Evolutionary conservation across 2,329 filamentous ascomycete genomes (phyloP), one percentile per base, ranked within the genome.

Genomic region (Chrysosporium keratinophilum): DNA sequence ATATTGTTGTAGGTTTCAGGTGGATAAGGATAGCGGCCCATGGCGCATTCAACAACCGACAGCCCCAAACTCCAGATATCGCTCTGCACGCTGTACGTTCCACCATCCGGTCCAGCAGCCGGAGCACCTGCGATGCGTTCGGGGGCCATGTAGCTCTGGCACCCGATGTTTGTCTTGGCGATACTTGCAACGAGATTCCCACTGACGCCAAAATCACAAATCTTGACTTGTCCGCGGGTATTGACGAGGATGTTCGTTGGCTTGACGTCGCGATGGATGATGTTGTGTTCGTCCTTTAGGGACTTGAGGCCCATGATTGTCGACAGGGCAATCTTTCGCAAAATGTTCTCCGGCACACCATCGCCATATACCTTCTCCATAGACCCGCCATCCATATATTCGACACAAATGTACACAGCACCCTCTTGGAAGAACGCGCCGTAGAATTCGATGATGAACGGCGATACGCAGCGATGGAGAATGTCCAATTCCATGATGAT

Each of bases 371-470:
- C 74, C 69, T 96, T 96, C 76, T 98, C 93, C 65, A 97, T 90
- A 37, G 90, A 97, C 6, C 93, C 93, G 45, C 93, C 93, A 66
- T 98, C 90, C 93, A 98, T 98, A 71, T 89, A 95, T 71, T 98
- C 93, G 69, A 98, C 95, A 72, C 93, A 98, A 69, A 98, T 97
- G 70, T 98, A 98, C 1, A 98, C 93, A 0, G 93, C 93, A 28
- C 93, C 91, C 73, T 98, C 93, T 66, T 98, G 93, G 76, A 96
- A 98, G 69, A 98, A 98, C 4, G 93, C 93, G 0, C 93, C 93
- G 68, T 97, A 98, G 64, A 98, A 98, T 66, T 98, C 91, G 69
- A 98, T 93, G 61, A 98, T 97, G 70, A 91, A 95, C 0, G 93
- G 91, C 1, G 89, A 96, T 2, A 93, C 78, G 65, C 93, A 98